These are phyloP conservation scores for Fusarium graminum DNA, from an alignment of 2,329 filamentous ascomycete species.

Conservation along the genomic window DNA sequence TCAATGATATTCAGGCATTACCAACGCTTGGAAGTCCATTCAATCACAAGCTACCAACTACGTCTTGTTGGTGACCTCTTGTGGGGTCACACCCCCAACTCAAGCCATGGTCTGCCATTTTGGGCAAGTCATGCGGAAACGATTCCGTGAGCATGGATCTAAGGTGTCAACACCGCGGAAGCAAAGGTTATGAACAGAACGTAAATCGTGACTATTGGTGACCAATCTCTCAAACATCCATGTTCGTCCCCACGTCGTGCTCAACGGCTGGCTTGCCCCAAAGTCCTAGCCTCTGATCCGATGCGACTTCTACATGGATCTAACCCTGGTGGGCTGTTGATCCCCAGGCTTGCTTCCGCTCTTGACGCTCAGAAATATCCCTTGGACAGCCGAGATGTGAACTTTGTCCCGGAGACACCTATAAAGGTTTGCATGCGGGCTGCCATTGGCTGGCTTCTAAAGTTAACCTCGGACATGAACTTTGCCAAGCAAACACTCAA, in stretches of 20 bases:
- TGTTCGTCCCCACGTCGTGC: not conserved
- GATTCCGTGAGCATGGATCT: constrained; percentile 31
- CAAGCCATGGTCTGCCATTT: constrained; percentile 28
- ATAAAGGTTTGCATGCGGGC: too few species aligned
- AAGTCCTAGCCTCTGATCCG: too few species aligned
- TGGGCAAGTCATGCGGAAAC: constrained; percentile 39
- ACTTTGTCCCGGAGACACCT: not conserved
- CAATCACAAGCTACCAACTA: constrained; percentile 42
- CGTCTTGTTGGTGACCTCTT: constrained; percentile 22
- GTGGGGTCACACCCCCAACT: constrained; percentile 37
- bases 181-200: not conserved
- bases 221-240: not conserved
- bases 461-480: too few species aligned
- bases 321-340: not conserved
- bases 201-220: not conserved
- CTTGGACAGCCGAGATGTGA: not conserved
- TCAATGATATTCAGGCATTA: constrained; percentile 4
- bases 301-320: not conserved
- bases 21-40: constrained; percentile 6
- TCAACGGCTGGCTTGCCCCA: too few species aligned
- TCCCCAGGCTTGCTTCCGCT: not conserved
- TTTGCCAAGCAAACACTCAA: too few species aligned
- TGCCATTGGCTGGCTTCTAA: too few species aligned
- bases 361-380: not conserved
- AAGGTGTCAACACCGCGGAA: constrained; percentile 2